Evolutionary conservation across 2,329 filamentous ascomycete species (phyloP), one percentile per base, ranked within the genome.

Genomic region (Colletotrichum cereale): DNA sequence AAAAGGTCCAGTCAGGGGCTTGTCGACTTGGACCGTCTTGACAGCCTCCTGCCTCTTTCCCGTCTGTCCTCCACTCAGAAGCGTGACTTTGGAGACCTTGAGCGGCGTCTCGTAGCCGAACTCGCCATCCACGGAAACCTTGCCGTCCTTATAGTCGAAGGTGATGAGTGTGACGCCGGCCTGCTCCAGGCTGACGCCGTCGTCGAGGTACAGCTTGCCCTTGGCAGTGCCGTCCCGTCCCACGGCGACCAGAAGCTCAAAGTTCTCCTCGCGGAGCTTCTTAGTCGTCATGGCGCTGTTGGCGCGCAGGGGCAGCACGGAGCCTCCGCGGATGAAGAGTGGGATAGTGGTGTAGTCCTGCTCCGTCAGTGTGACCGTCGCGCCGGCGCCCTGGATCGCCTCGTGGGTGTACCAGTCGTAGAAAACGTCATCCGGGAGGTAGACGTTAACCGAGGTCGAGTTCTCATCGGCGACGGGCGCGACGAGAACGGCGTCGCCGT

Each of bases 201-300:
- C 93, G 75, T 96, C 94, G 6, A 96, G 82, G 78, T 95, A 96
- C 67, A 96, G 83, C 62, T 85, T 84, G 0, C 94, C 94, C 1
- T 78, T 79, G 0, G 94, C 94, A 8, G 82, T 88, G 3, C 91
- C 92, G 62, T 91, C 83, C 0, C 78, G 77, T 7, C 87, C 89
- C 0, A 92, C 86, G 0, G 93, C 91, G 55, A 97, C 86, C 44
- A 96, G 77, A 62, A 97, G 82, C 78, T 91, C 87, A 82, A 96
- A 96, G 74, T 90, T 85, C 75, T 92, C 84, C 74, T 88, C 85
- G 52, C 91, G 86, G 47, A 93, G 82, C 53, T 87, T 87, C 0
- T 85, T 86, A 0, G 91, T 93, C 0, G 92, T 93, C 82, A 89
- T 90, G 40, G 88, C 86, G 16, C 84, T 82, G 67, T 82, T 84